Evolutionary conservation across 2,329 filamentous ascomycete species (phyloP).

Genomic region (Myriosclerotinia curreyana): DNA sequence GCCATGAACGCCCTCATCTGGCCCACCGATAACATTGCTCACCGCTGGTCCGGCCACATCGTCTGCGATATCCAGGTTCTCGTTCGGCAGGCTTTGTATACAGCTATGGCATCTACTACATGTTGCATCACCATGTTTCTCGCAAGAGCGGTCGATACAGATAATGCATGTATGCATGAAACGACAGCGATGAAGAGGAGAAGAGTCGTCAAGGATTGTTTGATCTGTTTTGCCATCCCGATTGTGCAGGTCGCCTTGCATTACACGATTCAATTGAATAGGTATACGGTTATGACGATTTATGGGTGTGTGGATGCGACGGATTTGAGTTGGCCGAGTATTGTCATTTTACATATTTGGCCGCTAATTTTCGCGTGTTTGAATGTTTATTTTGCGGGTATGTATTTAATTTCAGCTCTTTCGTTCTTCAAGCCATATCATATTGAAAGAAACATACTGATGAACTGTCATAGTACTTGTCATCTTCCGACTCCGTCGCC

Average conservation of each 20-base stretch:
- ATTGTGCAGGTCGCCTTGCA: slow-evolving; percentile 54
- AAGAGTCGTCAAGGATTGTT: slow-evolving; percentile 49
- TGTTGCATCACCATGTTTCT: slow-evolving; percentile 59
- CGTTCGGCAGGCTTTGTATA: slow-evolving; percentile 51
- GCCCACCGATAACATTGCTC: slow-evolving; percentile 53
- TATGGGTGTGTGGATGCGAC: slow-evolving; percentile 55
- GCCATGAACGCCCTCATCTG: slow-evolving; percentile 63
- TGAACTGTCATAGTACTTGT: slow-evolving; percentile 50
- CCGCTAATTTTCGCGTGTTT: slow-evolving; percentile 52
- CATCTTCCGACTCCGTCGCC: slow-evolving; percentile 56
- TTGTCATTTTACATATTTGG: slow-evolving; percentile 55
- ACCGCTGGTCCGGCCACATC: slow-evolving; percentile 56
- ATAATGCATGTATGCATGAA: slow-evolving; percentile 50
- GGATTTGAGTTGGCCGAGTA: slow-evolving; percentile 55
- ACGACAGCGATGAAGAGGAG: slow-evolving; percentile 48
- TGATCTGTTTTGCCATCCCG: slow-evolving; percentile 56
- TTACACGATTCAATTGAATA: slow-evolving; percentile 55
- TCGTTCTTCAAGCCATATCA: slow-evolving; percentile 21
- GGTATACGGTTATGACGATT: slow-evolving; percentile 58
- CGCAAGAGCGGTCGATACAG: slow-evolving; percentile 58
- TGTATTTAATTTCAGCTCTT: slow-evolving; percentile 33
- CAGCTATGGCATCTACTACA: slow-evolving; percentile 52
- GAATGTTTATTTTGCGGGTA: slow-evolving; percentile 57
- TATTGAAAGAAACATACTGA: not conserved
- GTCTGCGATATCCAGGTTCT: slow-evolving; percentile 65